Percentiles rank a stretch among this genome's conserved stretches.
Conservation (phyloP, 116 monocot genomes). For the Zostera marina region DNA sequence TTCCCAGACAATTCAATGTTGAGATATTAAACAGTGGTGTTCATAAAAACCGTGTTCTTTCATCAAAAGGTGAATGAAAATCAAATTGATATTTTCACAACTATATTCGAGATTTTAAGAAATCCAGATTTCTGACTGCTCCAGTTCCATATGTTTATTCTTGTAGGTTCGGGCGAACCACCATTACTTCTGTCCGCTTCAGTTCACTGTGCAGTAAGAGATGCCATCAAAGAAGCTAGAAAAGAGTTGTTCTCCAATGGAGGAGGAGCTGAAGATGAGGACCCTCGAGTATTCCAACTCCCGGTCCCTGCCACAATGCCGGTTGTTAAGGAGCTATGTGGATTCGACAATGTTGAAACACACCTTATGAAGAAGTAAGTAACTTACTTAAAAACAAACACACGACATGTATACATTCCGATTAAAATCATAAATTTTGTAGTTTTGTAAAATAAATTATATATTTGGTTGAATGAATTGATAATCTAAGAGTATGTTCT, state of each 20-base stretch:
- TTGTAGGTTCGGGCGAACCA: slow-evolving; percentile 83
- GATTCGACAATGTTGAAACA: slow-evolving; percentile 57
- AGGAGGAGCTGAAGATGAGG: slow-evolving; percentile 19
- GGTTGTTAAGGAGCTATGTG: slow-evolving; percentile 64
- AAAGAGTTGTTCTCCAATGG: slow-evolving; percentile 13
- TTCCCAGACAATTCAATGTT: slow-evolving; percentile 78
- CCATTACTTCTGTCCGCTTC: slow-evolving; percentile 68
- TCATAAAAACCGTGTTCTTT: slow-evolving; percentile 66
- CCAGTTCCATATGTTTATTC: too few species aligned
- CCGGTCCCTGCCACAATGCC: slow-evolving; percentile 87
- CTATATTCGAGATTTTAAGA: too few species aligned
- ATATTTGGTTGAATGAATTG: too few species aligned
- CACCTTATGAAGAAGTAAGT: too few species aligned
- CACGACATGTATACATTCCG: too few species aligned
- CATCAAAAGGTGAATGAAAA: slow-evolving; percentile 56
- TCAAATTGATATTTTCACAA: too few species aligned
- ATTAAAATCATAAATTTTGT: too few species aligned
- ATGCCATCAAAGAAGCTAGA: slow-evolving; percentile 66
- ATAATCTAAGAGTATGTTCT: too few species aligned
- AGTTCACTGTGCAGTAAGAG: slow-evolving; percentile 71
- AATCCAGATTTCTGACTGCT: too few species aligned
- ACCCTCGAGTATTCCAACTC: slow-evolving; percentile 30
- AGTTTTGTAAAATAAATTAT: too few species aligned
- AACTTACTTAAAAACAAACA: too few species aligned
- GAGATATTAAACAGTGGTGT: slow-evolving; percentile 59